Evolutionary conservation across 768 basidiomycete genomes (phyloP).

Genomic region (Suillus sp.): DNA sequence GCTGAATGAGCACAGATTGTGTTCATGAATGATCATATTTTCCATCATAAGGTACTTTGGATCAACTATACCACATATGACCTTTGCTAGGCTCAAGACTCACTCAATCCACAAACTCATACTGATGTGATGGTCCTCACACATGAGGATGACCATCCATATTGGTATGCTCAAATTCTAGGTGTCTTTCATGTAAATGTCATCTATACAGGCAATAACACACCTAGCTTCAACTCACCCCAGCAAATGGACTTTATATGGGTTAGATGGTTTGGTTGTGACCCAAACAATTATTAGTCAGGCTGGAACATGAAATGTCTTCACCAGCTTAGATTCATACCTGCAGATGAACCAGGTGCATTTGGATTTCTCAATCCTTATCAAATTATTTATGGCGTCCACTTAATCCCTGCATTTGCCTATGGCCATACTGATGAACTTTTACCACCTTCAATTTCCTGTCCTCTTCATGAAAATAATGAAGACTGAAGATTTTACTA

Average conservation of each 20-base stretch:
- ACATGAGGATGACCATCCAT: no score
- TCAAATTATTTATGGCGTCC: constrained; percentile 37
- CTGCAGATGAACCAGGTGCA: not conserved
- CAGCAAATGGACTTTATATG: no score
- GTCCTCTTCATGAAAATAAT: constrained; percentile 14
- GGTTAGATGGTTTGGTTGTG: no score
- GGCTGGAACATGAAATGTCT: not conserved
- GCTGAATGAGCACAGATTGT: constrained; percentile 25
- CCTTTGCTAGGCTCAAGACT: constrained; percentile 36
- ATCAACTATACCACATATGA: constrained; percentile 37
- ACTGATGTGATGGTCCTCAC: not conserved
- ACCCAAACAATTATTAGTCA: no score
- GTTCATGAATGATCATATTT: constrained; percentile 27
- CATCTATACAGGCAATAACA: no score
- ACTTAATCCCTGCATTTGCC: constrained; percentile 44
- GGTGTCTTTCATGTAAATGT: no score
- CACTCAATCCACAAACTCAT: constrained; percentile 37
- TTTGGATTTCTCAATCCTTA: not conserved
- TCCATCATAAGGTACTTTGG: constrained; percentile 25
- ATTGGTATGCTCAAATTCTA: no score
- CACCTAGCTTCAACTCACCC: no score
- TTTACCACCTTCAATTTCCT: constrained; percentile 8
- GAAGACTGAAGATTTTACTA: constrained; percentile 35
- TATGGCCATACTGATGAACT: constrained; percentile 20
- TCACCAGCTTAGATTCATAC: not conserved